A percentile compares a stretch with the other conserved stretches of the same genome.
Conservation (phyloP, 306 rosid species). For the Trifolium repens region DNA sequence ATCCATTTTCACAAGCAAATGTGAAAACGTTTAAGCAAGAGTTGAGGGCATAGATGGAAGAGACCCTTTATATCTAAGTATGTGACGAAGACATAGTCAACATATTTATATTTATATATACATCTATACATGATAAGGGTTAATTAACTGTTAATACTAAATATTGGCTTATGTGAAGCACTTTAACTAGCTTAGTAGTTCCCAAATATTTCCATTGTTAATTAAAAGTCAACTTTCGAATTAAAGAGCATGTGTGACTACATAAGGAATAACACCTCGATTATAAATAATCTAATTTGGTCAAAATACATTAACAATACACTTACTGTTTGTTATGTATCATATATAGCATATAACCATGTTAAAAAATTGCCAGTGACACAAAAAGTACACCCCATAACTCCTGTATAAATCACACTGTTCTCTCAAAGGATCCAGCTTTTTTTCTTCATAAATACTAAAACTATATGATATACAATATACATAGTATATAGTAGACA, state of each 20-base stretch:
- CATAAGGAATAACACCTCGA: conserved; percentile 40
- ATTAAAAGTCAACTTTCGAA: conserved; percentile 56
- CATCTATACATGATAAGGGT: neutral
- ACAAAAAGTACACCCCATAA: conserved; percentile 23
- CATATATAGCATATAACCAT: neutral
- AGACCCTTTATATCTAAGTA: conserved; percentile 9
- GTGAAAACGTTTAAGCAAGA: conserved; percentile 15
- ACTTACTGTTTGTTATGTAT: neutral
- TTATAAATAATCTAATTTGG: conserved; percentile 22
- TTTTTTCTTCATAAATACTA: conserved; percentile 33
- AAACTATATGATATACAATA: neutral
- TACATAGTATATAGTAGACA: no score
- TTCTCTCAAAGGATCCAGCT: conserved; percentile 43
- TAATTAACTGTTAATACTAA: neutral
- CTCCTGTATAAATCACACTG: conserved; percentile 15
- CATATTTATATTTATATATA: neutral
- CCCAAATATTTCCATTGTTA: conserved; percentile 46
- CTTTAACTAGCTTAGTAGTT: conserved; percentile 22
- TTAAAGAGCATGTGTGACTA: conserved; percentile 50
- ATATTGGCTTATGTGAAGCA: neutral
- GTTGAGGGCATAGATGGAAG: conserved; percentile 13
- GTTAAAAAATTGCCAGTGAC: conserved; percentile 11
- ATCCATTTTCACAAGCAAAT: neutral
- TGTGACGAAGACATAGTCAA: neutral
- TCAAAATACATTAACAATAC: conserved; percentile 36